A percentile compares a stretch with the other conserved stretches of the same genome.
Conservation (phyloP, 1,284 basidiomycete species). For the Moesziomyces sp. region DNA sequence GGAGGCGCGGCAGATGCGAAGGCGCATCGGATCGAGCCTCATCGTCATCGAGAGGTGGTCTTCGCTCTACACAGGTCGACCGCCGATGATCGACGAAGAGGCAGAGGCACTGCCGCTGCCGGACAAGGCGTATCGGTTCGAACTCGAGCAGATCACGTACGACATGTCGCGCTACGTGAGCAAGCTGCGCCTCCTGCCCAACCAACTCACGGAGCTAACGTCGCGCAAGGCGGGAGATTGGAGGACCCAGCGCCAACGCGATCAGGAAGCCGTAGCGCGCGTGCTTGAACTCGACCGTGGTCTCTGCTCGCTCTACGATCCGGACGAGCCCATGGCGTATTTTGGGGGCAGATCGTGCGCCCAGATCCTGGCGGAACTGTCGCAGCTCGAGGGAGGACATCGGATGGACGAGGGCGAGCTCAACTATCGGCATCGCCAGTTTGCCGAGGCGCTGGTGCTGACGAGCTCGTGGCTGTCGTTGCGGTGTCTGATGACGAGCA, state of each 20-base stretch:
- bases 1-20: constrained; percentile 19
- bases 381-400: constrained; percentile 12
- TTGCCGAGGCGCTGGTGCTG: constrained; percentile 30
- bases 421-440: constrained; percentile 19
- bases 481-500: constrained; percentile 19
- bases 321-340: neutral
- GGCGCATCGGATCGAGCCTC: constrained; percentile 14
- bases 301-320: constrained; percentile 22
- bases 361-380: constrained; percentile 19
- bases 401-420: constrained; percentile 8
- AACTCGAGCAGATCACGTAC: constrained; percentile 5
- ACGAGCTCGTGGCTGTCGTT: constrained; percentile 20
- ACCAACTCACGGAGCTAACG: constrained; percentile 14
- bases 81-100: constrained; percentile 40
- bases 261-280: constrained; percentile 23
- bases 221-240: constrained; percentile 22
- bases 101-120: constrained; percentile 13
- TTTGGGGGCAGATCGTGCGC: constrained; percentile 1
- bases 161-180: constrained; percentile 12
- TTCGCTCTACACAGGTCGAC: constrained; percentile 20
- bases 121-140: neutral
- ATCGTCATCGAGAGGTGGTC: constrained; percentile 30
- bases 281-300: constrained; percentile 27
- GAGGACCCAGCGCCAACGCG: constrained; percentile 15
- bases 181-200: constrained; percentile 12